phyloP scores from a whole-genome alignment of 805 yeast genomes.

The Suhomyces xylopsoci region DNA sequence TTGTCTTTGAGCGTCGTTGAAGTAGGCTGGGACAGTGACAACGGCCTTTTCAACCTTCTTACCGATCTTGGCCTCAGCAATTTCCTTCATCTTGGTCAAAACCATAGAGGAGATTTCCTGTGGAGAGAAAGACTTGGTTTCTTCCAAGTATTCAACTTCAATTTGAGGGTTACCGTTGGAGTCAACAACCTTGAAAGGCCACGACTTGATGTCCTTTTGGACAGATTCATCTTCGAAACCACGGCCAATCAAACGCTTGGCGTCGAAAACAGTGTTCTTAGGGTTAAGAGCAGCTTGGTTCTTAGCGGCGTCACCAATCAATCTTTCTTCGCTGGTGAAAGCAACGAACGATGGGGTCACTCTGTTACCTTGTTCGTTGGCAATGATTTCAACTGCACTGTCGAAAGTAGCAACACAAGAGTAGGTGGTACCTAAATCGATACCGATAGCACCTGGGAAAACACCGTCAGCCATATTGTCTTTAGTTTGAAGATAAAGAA shows the following conservation, averaged over 20 bases:
- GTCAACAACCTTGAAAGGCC: slow-evolving; percentile 47
- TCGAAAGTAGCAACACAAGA: slow-evolving; percentile 51
- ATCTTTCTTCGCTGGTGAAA: slow-evolving; percentile 48
- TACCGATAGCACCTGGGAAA: slow-evolving; percentile 83
- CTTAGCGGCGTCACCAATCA: slow-evolving; percentile 52
- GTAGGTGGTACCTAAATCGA: slow-evolving; percentile 52
- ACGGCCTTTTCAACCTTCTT: slow-evolving; percentile 59
- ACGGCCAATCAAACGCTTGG: slow-evolving; percentile 58
- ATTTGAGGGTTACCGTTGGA: slow-evolving; percentile 46
- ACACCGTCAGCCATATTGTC: slow-evolving; percentile 91
- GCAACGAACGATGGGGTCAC: slow-evolving; percentile 51
- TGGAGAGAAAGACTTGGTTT: slow-evolving; percentile 46
- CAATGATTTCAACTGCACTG: slow-evolving; percentile 49
- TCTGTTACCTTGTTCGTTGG: slow-evolving; percentile 53
- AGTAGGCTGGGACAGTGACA: slow-evolving; percentile 49
- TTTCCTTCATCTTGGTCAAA: slow-evolving; percentile 53
- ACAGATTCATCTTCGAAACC: slow-evolving; percentile 58
- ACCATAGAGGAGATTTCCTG: slow-evolving; percentile 50
- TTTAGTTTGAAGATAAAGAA: slow-evolving; percentile 9
- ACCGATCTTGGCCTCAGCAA: slow-evolving; percentile 90
- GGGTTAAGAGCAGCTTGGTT: slow-evolving; percentile 52
- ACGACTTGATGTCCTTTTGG: slow-evolving; percentile 51
- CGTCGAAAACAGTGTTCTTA: slow-evolving; percentile 48
- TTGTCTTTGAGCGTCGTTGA: slow-evolving; percentile 50
- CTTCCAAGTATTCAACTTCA: slow-evolving; percentile 47